A percentile compares a stretch with the other conserved stretches of the same genome.
Conservation (phyloP, 768 basidiomycete species). For the Amanita jacksonii region DNA sequence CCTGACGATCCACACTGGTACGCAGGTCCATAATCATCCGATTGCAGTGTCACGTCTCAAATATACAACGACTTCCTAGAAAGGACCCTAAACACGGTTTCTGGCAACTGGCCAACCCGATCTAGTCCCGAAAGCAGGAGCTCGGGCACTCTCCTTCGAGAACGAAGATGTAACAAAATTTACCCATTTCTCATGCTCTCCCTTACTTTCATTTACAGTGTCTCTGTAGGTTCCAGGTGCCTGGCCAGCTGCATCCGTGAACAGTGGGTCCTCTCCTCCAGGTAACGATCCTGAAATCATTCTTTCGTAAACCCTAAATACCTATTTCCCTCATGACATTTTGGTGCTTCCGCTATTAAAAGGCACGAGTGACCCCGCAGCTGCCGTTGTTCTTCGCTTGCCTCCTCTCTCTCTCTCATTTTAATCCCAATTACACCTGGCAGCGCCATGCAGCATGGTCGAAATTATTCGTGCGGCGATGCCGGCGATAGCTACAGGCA, state of each 20-base stretch:
- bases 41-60: constrained; percentile 27
- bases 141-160: constrained; percentile 21
- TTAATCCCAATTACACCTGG: constrained; percentile 14
- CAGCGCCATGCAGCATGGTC: constrained; percentile 23
- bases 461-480: constrained; percentile 34
- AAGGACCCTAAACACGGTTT: constrained; percentile 28
- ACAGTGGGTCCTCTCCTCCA: constrained; percentile 34
- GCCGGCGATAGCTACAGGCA: constrained; percentile 21
- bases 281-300: constrained; percentile 16
- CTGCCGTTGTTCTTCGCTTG: constrained; percentile 12
- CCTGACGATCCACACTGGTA: constrained; percentile 27
- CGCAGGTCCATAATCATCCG: constrained; percentile 33
- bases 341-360: constrained; percentile 34
- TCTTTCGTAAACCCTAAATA: constrained; percentile 7
- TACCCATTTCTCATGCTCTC: constrained; percentile 18
- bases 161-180: constrained; percentile 22
- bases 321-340: constrained; percentile 23
- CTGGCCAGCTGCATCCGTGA: constrained; percentile 28
- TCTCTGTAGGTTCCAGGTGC: constrained; percentile 27
- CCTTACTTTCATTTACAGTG: constrained; percentile 17
- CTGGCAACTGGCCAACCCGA: constrained; percentile 25
- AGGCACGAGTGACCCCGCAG: constrained; percentile 16
- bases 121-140: constrained; percentile 20
- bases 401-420: constrained; percentile 11
- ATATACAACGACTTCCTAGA: constrained; percentile 19